Base-by-base conservation (phyloP, 305 asterid species). In the Solanum hybrid region DNA sequence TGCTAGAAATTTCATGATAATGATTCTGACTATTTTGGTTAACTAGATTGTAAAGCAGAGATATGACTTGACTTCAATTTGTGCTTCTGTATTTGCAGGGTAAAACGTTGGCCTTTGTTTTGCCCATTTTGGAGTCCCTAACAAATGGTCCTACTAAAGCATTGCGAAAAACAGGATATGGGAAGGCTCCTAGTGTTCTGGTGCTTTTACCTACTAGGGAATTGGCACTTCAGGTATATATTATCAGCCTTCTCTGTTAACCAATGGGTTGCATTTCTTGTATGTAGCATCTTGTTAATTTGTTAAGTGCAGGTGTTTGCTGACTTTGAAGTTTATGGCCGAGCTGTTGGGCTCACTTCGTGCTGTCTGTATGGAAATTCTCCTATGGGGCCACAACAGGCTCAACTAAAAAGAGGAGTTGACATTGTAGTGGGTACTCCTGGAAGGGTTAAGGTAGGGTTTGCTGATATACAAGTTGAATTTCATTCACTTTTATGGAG, bases 151-250 rank as follows among this genome's bases (percentile, higher is more conserved):
- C 95, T 31, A 91, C 93, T 5, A 95, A 95, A 92, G 93, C 92
- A 27, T 72, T 92, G 24, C 87, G 98, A 9, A 97, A 92, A 91
- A 97, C 95, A 89, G 99, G 98, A 88, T 94, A 95, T 88, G 98
- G 99, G 79, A 93, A 95, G 90, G 87, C 96, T 27, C 99, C 99
- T 4, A 97, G 96, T 92, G 99, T 97, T 93, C 95, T 97, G 79
- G 98, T 97, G 89, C 99, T 97, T 37, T 92, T 97, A 77, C 99
- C 99, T 86, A 97, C 99, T 38, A 95, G 99, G 93, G 99, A 97
- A 91, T 92, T 97, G 91, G 99, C 99, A 80, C 89, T 33, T 82
- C 95, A 93, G 94, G 95, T 93, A 91, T 75, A 45, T 41, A 14
- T 13, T 11, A 32, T 6, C 22, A 77, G 33, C 87, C 90, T 45